phyloP scores from a whole-genome alignment of 164 flowering plant genomes.

The Stephania cephalantha region DNA sequence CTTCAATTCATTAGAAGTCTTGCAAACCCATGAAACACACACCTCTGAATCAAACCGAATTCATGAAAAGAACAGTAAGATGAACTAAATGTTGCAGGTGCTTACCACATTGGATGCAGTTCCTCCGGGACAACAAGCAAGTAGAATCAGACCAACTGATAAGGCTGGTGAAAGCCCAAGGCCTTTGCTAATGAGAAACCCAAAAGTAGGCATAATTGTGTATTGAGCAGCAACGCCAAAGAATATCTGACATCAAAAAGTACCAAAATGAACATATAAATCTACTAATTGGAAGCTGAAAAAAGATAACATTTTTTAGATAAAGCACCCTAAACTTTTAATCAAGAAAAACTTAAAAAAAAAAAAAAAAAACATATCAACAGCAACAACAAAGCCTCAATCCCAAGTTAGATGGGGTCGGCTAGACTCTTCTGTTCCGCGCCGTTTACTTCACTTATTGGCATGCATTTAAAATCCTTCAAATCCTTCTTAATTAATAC shows the following conservation, averaged over 20 bases:
- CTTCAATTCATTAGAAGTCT: no score
- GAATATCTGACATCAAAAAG: conserved; percentile 44
- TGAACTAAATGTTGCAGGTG: not conserved
- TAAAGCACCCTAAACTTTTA: not conserved
- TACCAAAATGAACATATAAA: not conserved
- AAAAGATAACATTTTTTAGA: not conserved
- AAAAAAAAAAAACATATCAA: no score
- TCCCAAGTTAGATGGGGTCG: no score
- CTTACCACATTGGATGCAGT: conserved; percentile 93
- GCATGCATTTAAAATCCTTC: no score
- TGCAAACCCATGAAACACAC: no score
- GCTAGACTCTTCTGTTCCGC: no score
- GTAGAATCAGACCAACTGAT: conserved; percentile 76
- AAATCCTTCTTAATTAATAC: no score
- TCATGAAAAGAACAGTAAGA: conserved; percentile 4
- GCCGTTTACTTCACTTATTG: no score
- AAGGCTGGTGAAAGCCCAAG: conserved; percentile 68
- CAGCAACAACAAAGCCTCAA: no score
- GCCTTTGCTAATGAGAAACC: conserved; percentile 47
- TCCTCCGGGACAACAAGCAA: conserved; percentile 82
- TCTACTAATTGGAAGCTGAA: not conserved
- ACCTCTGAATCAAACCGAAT: no score
- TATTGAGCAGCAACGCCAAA: conserved; percentile 79
- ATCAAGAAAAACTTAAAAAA: no score
- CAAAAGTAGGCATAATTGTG: conserved; percentile 74